Evolutionary conservation across 352 stramenopile genomes (phyloP).

Genomic region (Saprolegnia parasitica): DNA sequence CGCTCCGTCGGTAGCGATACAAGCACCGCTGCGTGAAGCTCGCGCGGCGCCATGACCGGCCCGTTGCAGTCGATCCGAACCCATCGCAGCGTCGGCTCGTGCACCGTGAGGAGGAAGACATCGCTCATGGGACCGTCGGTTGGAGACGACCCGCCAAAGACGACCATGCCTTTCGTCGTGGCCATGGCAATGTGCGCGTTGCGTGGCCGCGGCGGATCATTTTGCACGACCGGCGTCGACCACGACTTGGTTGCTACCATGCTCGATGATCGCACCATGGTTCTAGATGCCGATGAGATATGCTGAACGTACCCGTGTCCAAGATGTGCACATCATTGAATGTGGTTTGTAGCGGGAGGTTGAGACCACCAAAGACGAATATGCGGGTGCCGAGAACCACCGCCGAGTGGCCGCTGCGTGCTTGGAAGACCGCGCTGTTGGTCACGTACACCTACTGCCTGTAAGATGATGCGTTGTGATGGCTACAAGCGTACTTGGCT

Average conservation of each 20-base stretch:
- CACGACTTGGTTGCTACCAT: slow-evolving; percentile 33
- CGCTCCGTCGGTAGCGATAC: not conserved
- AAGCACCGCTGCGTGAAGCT: slow-evolving; percentile 20
- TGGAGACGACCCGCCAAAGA: slow-evolving; percentile 61
- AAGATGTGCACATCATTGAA: slow-evolving; percentile 60
- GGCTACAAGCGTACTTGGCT: not conserved
- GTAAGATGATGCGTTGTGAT: not conserved
- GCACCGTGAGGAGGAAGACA: slow-evolving; percentile 39
- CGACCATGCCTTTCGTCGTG: slow-evolving; percentile 41
- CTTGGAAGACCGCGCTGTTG: slow-evolving; percentile 31
- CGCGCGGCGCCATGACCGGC: slow-evolving; percentile 2
- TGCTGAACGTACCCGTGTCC: slow-evolving; percentile 35
- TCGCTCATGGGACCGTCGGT: slow-evolving; percentile 49
- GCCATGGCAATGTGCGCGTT: slow-evolving; percentile 56
- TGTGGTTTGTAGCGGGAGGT: slow-evolving; percentile 38
- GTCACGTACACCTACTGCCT: slow-evolving; percentile 33
- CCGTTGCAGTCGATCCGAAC: not conserved
- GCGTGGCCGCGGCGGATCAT: slow-evolving; percentile 39
- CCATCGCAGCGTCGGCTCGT: not conserved
- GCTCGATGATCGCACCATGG: too few species aligned
- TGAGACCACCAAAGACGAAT: slow-evolving; percentile 60
- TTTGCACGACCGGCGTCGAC: slow-evolving; percentile 35
- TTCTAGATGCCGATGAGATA: not conserved
- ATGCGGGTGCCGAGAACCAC: slow-evolving; percentile 42
- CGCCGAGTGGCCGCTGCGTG: slow-evolving; percentile 60